Conservation (phyloP, 2,329 filamentous ascomycete genomes). For the Monosporascus sp. region DNA sequence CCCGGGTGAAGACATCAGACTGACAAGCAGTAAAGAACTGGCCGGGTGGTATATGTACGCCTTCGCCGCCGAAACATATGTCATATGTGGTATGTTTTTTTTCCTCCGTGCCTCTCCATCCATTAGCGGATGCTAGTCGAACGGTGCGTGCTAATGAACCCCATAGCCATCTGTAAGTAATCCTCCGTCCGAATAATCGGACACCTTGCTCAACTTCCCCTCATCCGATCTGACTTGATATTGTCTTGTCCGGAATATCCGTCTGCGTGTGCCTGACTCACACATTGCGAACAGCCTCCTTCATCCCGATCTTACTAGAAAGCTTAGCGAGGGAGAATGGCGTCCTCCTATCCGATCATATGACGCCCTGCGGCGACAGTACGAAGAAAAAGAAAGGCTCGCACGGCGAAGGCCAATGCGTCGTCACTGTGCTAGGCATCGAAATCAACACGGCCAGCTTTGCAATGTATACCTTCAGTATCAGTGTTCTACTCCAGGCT, state of each 20-base stretch:
- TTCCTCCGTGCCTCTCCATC: neutral
- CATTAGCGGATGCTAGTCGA: neutral
- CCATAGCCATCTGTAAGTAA: conserved; percentile 22
- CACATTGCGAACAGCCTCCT: conserved; percentile 58
- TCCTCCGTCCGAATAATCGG: neutral
- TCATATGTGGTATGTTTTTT: conserved; percentile 71
- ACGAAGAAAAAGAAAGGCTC: conserved; percentile 41
- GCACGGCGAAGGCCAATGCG: conserved; percentile 60
- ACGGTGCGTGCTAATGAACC: neutral
- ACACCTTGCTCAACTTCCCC: no score
- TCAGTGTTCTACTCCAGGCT: conserved; percentile 84
- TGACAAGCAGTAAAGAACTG: conserved; percentile 82
- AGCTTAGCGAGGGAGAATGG: conserved; percentile 90
- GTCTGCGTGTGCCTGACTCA: neutral
- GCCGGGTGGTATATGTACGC: conserved; percentile 94
- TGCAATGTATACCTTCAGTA: conserved; percentile 96
- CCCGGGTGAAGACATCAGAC: conserved; percentile 78
- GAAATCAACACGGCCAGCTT: conserved; percentile 96
- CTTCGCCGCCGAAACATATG: conserved; percentile 94
- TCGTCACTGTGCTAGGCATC: conserved; percentile 74
- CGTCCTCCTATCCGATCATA: conserved; percentile 72
- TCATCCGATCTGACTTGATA: no score
- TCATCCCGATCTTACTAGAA: conserved; percentile 93
- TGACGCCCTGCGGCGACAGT: conserved; percentile 65
- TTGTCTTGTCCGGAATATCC: neutral